Base-by-base conservation (phyloP, 495 filamentous ascomycete species). In the Aspergillus asperescens region DNA sequence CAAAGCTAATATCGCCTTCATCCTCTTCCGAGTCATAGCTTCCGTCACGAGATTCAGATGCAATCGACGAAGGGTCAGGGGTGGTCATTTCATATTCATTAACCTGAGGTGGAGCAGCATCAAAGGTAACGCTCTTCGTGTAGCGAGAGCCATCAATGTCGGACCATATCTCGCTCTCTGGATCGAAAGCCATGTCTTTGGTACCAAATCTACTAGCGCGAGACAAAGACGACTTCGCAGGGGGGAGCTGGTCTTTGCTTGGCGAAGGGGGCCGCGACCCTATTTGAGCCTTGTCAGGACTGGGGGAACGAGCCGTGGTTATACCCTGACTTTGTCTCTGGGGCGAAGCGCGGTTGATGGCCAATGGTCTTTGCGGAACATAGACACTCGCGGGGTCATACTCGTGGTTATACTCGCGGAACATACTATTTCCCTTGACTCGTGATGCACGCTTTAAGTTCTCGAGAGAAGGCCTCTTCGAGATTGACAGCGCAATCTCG, bases 21-120 rank as follows among this genome's bases (percentile, higher is more conserved):
- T 86, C 79, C 18, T 85, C 81, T 15, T 82, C 83, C n/a, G 88
- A 91, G 48, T 96, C 93, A 62, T 90, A 96, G 66, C 91, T 95
- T 16, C 88, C 87, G 54, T 95, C 88, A 22, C 91, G 84, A 5
- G 91, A 96, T 45, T 83, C 89, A 12, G 88, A 91, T 13, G 87
- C 88, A 41, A 92, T 73, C 1, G 87, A 97, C 5, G 94, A 96
- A 13, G 89, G 80, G 66, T 95, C 93, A 1, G 93, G 93, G 3
- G 93, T 98, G 28, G 88, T 85, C 88, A 96, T 91, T 70, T 96
- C 93, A 62, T 97, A 98, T 64, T 97, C 90, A 60, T 96, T 95
- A 47, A 97, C 76, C 65, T 93, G 87, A 24, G 93, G 94, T 19
- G 93, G 92, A 0, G 89, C 93, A 23, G 83, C 85, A 74, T 96